phyloP scores from a whole-genome alignment of 768 basidiomycete species.

The Pisolithus sp. region DNA sequence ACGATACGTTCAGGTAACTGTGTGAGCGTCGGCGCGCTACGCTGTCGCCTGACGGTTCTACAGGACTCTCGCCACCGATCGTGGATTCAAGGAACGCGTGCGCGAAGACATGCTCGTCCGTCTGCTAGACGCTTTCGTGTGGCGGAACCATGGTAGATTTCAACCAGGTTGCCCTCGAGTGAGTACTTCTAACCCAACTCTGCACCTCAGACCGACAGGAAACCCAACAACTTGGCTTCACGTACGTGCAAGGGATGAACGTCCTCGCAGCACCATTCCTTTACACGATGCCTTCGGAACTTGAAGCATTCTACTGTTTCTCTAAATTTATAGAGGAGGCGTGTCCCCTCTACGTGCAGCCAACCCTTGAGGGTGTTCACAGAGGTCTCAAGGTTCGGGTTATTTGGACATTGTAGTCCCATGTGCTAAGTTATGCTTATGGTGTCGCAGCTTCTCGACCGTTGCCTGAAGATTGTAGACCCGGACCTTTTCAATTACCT shows the following conservation, averaged over 20 bases:
- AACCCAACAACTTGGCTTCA: slow-evolving; percentile 76
- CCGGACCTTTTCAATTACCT: slow-evolving; percentile 77
- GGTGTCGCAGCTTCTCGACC: slow-evolving; percentile 70
- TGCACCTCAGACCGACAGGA: slow-evolving; percentile 60
- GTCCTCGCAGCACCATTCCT: slow-evolving; percentile 97
- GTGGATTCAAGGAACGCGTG: slow-evolving; percentile 95
- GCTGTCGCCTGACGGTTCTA: slow-evolving; percentile 1
- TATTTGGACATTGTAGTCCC: slow-evolving; percentile 8
- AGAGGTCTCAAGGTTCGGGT: slow-evolving; percentile 74
- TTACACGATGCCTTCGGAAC: slow-evolving; percentile 93
- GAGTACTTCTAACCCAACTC: not conserved
- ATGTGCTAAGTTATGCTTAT: not conserved
- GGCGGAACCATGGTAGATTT: slow-evolving; percentile 77
- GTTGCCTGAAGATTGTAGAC: slow-evolving; percentile 88
- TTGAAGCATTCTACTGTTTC: slow-evolving; percentile 98
- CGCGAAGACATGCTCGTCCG: slow-evolving; percentile 96
- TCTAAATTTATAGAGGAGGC: slow-evolving; percentile 91
- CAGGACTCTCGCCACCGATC: slow-evolving; percentile 92
- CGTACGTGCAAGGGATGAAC: slow-evolving; percentile 99
- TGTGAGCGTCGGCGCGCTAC: not conserved
- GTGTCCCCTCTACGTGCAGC: slow-evolving; percentile 95
- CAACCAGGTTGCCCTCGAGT: not conserved
- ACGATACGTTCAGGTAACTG: slow-evolving; percentile 86
- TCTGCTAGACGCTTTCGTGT: slow-evolving; percentile 95
- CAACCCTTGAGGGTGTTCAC: slow-evolving; percentile 93